These are phyloP conservation scores for Wickerhamomyces sp. DNA, from an alignment of 1,139 yeast species.

Conservation along the genomic window DNA sequence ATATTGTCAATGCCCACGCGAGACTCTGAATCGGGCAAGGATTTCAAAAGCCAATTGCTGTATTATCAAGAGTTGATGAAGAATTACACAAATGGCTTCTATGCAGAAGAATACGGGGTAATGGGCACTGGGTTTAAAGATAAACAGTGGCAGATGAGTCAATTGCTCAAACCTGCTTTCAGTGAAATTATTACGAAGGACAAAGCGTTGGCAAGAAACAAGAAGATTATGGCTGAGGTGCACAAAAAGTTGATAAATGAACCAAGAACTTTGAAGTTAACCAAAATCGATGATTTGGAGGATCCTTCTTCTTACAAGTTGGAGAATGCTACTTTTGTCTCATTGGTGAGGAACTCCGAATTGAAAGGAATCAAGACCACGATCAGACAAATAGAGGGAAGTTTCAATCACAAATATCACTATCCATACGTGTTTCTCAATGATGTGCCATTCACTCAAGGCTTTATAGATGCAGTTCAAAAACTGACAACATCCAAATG, in stretches of 20 bases:
- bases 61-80: conserved; percentile 14
- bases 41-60: conserved; percentile 3
- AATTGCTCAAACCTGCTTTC: conserved; percentile 15
- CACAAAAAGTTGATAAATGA: conserved; percentile 14
- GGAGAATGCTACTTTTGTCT: conserved; percentile 63
- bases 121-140: neutral
- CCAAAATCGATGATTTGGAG: conserved; percentile 10
- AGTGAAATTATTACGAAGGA: conserved; percentile 7
- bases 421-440: conserved; percentile 82
- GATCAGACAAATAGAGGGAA: conserved; percentile 52
- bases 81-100: conserved; percentile 17
- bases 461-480: conserved; percentile 37
- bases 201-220: conserved; percentile 14
- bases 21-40: conserved; percentile 4
- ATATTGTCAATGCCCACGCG: neutral
- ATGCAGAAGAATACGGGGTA: conserved; percentile 6
- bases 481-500: conserved; percentile 44
- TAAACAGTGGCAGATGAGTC: neutral
- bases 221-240: conserved; percentile 9
- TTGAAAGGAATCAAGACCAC: conserved; percentile 42
- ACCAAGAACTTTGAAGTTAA: conserved; percentile 13
- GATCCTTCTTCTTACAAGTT: conserved; percentile 6
- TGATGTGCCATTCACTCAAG: conserved; percentile 58
- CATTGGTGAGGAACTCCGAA: conserved; percentile 68
- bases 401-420: conserved; percentile 62